These are phyloP conservation scores for Phaeophleospora eucalypticola DNA, from an alignment of 2,329 filamentous ascomycete genomes.

Conservation along the genomic window DNA sequence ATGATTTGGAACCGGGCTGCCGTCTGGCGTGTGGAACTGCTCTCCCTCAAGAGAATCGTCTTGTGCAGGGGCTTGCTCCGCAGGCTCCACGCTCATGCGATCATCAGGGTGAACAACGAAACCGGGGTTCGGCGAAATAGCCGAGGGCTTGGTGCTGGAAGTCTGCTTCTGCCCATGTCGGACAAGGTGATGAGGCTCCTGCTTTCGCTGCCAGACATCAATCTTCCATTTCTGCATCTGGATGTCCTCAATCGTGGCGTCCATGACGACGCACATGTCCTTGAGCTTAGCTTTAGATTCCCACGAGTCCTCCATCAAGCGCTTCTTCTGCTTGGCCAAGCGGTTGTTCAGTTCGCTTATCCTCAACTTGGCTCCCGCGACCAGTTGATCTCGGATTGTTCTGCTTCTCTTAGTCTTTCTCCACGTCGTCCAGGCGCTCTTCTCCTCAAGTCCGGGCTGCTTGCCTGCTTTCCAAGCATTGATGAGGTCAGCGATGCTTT, in stretches of 20 bases:
- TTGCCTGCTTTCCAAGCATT: slow-evolving; percentile 57
- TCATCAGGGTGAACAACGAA: slow-evolving; percentile 19
- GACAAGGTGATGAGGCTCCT: slow-evolving; percentile 27
- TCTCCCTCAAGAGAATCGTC: slow-evolving; percentile 9
- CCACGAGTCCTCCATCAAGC: slow-evolving; percentile 55
- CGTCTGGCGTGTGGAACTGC: slow-evolving; percentile 19
- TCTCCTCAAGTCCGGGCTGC: slow-evolving; percentile 52
- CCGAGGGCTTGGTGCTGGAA: slow-evolving; percentile 1
- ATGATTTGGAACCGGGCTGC: slow-evolving; percentile 1
- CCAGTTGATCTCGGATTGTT: slow-evolving; percentile 37
- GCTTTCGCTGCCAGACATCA: slow-evolving; percentile 34
- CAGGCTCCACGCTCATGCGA: slow-evolving; percentile 26
- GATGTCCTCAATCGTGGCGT: slow-evolving; percentile 61
- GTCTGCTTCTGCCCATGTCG: slow-evolving; percentile 10
- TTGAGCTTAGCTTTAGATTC: slow-evolving; percentile 50
- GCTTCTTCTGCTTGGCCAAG: slow-evolving; percentile 52
- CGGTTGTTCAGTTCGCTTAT: slow-evolving; percentile 48
- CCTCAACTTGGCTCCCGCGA: slow-evolving; percentile 42
- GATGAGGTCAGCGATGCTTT: slow-evolving; percentile 50
- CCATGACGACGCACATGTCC: slow-evolving; percentile 55
- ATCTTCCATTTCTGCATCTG: slow-evolving; percentile 50
- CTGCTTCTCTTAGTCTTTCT: slow-evolving; percentile 46
- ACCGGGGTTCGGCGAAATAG: not conserved
- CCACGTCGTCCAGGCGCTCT: slow-evolving; percentile 62
- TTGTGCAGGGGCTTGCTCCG: not conserved